These are phyloP conservation scores for Pugionium dolabratum DNA, from an alignment of 345 rosid species.

Conservation along the genomic window DNA sequence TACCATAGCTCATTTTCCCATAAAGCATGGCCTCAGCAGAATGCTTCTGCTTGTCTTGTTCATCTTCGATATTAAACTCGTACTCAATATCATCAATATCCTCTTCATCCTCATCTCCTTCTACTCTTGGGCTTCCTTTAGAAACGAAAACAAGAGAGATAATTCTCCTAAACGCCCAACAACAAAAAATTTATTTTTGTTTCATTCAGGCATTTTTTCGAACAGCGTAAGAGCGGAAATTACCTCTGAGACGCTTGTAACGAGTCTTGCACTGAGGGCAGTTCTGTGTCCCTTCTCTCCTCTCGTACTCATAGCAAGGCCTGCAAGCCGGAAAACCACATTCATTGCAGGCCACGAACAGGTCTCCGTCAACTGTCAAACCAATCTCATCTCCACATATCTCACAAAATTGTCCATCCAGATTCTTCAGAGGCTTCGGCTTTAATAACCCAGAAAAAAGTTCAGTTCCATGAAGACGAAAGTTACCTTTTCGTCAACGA, in stretches of 20 bases:
- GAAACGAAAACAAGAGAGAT: neutral
- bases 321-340: conserved; percentile 95
- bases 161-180: neutral
- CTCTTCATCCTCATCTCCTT: conserved; percentile 96
- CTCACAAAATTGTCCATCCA: conserved; percentile 95
- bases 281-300: conserved; percentile 84
- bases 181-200: neutral
- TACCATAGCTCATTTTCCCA: conserved; percentile 95
- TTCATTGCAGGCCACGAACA: conserved; percentile 96
- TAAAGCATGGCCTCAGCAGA: conserved; percentile 86
- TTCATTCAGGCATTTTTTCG: conserved; percentile 26
- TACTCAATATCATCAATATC: conserved; percentile 90
- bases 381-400: conserved; percentile 90
- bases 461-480: neutral
- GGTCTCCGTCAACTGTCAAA: conserved; percentile 82
- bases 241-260: conserved; percentile 95
- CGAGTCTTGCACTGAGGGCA: conserved; percentile 97
- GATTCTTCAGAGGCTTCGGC: conserved; percentile 83
- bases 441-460: conserved; percentile 37
- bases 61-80: conserved; percentile 87
- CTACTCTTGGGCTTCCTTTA: conserved; percentile 85
- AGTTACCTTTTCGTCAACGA: too few relatives aligned
- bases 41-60: conserved; percentile 60
- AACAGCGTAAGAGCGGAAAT: conserved; percentile 13
- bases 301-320: conserved; percentile 96